Base-by-base conservation (phyloP, 2,329 filamentous ascomycete species). In the Xylariales sp. region DNA sequence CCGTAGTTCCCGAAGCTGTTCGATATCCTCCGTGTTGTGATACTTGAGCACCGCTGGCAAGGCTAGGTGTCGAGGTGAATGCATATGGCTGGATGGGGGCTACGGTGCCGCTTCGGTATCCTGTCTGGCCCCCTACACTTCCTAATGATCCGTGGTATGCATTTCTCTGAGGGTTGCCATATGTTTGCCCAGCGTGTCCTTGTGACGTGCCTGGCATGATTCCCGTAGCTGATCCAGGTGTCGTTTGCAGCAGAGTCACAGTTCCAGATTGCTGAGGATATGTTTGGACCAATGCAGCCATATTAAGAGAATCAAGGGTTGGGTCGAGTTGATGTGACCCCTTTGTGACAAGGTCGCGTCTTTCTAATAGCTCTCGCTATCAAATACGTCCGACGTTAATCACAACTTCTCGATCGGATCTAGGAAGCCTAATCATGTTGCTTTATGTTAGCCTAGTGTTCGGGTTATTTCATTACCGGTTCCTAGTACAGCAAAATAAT, bases 231-330 rank as follows among this genome's bases (percentile, higher is more conserved):
- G 91, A 90, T 62, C 86, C 85, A 70, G 90, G 88, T 79, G 90
- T 88, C 75, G 90, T 87, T 80, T 93, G 91, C 76, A 94, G 89
- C 87, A 94, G 91, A 72, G 90, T 90, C 75, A 90, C 86, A 73
- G 91, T 90, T 80, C 86, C 85, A 77, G 90, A 89, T 81, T 93
- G 91, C 82, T 93, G 90, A 76, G 92, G 88, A 78, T 92, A 92
- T 69, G 91, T 89, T 83, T 95, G 93, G 77, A 94, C 91, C 84
- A 95, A 86, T 81, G 92, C 91, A 84, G 92, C 92, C 93, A 96
- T 95, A 72, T 75, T 76, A 75, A 64, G 69, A 58, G 62, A 69
- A 70, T 68, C 62, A 56, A n/a, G 54, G 64, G 46, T 60, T 63
- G 49, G 64, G 43, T 73, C 62, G 68, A 66, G 54, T 63, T n/a